These are phyloP conservation scores for Lobosporangium transversale DNA, from an alignment of 192 early-diverging fungal species.

Conservation along the genomic window DNA sequence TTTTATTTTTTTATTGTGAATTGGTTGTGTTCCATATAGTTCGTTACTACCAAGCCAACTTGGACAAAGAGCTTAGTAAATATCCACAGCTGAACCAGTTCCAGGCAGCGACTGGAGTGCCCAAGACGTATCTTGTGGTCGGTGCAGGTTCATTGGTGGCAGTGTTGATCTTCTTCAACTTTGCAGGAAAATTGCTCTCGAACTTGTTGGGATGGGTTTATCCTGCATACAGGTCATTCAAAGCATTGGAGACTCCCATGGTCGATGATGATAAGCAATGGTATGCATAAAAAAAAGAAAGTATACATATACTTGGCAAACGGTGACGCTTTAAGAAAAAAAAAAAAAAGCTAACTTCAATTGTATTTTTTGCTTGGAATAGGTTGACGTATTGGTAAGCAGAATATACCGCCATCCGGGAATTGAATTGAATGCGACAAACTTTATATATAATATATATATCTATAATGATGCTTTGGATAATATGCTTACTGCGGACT, in stretches of 20 bases:
- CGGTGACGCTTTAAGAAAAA: no score
- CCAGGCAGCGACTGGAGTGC: constrained; percentile 81
- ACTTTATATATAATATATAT: background rate
- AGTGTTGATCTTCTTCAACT: constrained; percentile 91
- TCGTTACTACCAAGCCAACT: constrained; percentile 56
- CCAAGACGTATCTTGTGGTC: constrained; percentile 85
- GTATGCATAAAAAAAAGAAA: no score
- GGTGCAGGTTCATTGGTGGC: constrained; percentile 70
- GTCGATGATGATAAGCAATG: constrained; percentile 90
- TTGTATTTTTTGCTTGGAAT: no score
- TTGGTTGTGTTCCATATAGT: no score
- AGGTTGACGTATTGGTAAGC: constrained; percentile 82
- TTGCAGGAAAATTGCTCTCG: constrained; percentile 80
- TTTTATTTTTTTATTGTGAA: no score
- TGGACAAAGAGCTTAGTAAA: constrained; percentile 82
- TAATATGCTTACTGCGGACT: no score
- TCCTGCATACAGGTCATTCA: constrained; percentile 93
- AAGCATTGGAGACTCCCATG: constrained; percentile 85
- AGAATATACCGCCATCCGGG: background rate
- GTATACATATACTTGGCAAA: no score
- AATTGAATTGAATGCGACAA: background rate
- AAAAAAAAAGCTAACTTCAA: no score
- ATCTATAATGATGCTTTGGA: background rate
- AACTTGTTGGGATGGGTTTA: constrained; percentile 92
- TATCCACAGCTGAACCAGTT: constrained; percentile 71